Evolutionary conservation across 1,139 yeast genomes (phyloP).

Genomic region (Zygoascus hellenicus): DNA sequence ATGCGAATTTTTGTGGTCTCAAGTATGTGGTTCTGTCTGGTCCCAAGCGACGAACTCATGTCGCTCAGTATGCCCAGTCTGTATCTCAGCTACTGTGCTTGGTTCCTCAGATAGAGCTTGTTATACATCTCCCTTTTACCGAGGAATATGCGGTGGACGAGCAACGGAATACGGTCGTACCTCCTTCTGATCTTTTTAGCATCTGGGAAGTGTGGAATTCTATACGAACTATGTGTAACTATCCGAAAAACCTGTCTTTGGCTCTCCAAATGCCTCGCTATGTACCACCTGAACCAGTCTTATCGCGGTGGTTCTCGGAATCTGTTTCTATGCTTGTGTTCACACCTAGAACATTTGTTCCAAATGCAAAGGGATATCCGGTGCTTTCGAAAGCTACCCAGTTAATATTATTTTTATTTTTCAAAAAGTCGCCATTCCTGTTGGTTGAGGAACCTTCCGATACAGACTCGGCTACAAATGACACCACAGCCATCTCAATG

Average conservation of each 20-base stretch:
- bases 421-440: slow-evolving; percentile 31
- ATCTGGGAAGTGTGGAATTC: slow-evolving; percentile 72
- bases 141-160: slow-evolving; percentile 36
- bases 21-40: slow-evolving; percentile 52
- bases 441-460: slow-evolving; percentile 28
- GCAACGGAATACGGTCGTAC: slow-evolving; percentile 30
- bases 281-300: slow-evolving; percentile 43
- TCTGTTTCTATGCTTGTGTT: slow-evolving; percentile 53
- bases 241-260: slow-evolving; percentile 46
- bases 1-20: slow-evolving; percentile 52
- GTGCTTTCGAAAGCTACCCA: slow-evolving; percentile 56
- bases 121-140: slow-evolving; percentile 40
- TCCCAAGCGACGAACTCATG: slow-evolving; percentile 49
- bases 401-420: slow-evolving; percentile 37
- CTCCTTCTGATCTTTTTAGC: slow-evolving; percentile 47
- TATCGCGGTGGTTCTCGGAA: slow-evolving; percentile 58
- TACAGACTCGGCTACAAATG: slow-evolving; percentile 17
- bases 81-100: slow-evolving; percentile 31
- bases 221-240: slow-evolving; percentile 48
- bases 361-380: slow-evolving; percentile 54
- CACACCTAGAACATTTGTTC: slow-evolving; percentile 48
- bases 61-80: slow-evolving; percentile 45
- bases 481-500: slow-evolving; percentile 13
- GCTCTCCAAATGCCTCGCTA: slow-evolving; percentile 52
- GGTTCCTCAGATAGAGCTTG: slow-evolving; percentile 31